These are phyloP conservation scores for Myriosclerotinia scirpicola DNA, from an alignment of 2,329 filamentous ascomycete genomes.

Conservation along the genomic window DNA sequence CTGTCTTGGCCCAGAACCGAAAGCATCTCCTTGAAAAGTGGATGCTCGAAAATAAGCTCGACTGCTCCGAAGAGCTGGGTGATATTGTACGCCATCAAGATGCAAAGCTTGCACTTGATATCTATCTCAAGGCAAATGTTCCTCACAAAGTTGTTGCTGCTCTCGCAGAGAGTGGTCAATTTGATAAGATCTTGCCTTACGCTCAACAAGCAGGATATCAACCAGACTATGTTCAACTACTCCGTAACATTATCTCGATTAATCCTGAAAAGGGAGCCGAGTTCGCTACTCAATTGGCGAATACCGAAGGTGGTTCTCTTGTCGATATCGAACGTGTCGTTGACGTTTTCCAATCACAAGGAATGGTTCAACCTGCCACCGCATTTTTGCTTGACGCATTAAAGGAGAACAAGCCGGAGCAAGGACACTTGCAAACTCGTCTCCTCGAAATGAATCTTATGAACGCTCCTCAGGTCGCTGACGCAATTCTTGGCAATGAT, in stretches of 20 bases:
- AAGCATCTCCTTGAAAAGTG: constrained; percentile 98
- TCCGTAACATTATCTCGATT: constrained; percentile 79
- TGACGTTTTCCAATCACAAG: constrained; percentile 97
- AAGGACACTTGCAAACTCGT: constrained; percentile 89
- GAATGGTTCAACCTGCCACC: constrained; percentile 95
- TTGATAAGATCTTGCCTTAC: constrained; percentile 95
- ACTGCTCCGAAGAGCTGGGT: constrained; percentile 93
- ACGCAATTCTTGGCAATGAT: constrained; percentile 95
- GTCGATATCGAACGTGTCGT: constrained; percentile 94
- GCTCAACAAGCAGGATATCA: constrained; percentile 81
- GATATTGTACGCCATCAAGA: constrained; percentile 91
- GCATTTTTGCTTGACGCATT: constrained; percentile 96
- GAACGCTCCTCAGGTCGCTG: constrained; percentile 94
- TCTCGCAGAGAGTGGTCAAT: constrained; percentile 92
- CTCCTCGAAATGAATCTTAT: constrained; percentile 97
- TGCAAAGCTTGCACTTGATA: constrained; percentile 78
- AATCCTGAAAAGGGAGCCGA: constrained; percentile 94
- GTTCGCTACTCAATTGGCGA: constrained; percentile 89
- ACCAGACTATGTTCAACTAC: constrained; percentile 89
- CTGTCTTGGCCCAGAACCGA: constrained; percentile 87
- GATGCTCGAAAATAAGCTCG: constrained; percentile 93
- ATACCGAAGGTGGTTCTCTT: constrained; percentile 80
- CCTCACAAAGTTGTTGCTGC: constrained; percentile 93
- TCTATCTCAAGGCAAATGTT: constrained; percentile 89
- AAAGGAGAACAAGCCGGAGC: constrained; percentile 91